These are phyloP conservation scores for Akanthomyces muscarius DNA, from an alignment of 2,329 filamentous ascomycete species.

Conservation along the genomic window DNA sequence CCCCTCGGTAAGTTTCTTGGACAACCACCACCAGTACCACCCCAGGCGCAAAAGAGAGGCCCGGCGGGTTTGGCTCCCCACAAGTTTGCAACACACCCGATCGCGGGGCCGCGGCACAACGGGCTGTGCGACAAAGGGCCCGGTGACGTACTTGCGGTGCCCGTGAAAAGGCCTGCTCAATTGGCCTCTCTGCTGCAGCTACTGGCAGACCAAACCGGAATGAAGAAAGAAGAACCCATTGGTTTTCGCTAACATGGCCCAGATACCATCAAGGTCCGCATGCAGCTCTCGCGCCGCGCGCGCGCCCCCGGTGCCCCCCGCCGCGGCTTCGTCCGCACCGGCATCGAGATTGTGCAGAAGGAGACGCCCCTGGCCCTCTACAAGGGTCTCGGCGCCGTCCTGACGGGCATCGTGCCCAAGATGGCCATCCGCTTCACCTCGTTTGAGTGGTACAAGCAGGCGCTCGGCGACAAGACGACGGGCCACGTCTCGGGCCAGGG, in stretches of 20 bases:
- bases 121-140: background rate
- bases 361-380: conserved; percentile 93
- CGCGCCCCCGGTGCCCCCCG: conserved; percentile 77
- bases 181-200: background rate
- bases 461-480: conserved; percentile 64
- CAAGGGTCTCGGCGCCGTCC: conserved; percentile 94
- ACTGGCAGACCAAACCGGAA: background rate
- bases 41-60: background rate
- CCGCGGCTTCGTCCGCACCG: conserved; percentile 84
- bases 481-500: conserved; percentile 65
- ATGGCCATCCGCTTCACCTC: conserved; percentile 99
- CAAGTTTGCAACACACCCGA: background rate
- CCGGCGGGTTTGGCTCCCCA: conserved; percentile 10
- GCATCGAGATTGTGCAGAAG: conserved; percentile 77
- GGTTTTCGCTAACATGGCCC: conserved; percentile 16
- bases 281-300: conserved; percentile 91
- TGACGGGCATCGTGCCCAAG: conserved; percentile 96
- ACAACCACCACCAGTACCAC: background rate
- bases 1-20: conserved; percentile 64
- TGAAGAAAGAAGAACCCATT: background rate
- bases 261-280: conserved; percentile 98
- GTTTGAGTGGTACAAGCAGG: conserved; percentile 91
- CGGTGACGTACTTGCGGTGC: background rate
- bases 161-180: background rate
- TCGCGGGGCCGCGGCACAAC: conserved; percentile 12